Base-by-base conservation (phyloP, 2,329 filamentous ascomycete genomes). In the Stagonosporopsis rhizophila region DNA sequence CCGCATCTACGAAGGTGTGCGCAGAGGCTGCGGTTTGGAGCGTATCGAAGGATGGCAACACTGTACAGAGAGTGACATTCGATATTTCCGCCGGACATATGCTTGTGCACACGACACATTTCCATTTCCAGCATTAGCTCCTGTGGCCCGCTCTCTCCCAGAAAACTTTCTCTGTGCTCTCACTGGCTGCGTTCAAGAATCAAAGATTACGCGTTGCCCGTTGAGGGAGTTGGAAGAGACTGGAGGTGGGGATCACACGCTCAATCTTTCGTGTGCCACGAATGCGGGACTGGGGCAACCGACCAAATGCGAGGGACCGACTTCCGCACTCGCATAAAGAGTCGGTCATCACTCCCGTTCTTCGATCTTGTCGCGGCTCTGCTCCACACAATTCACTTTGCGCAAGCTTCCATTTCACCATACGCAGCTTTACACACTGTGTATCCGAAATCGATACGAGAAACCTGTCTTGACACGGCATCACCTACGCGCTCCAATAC, bases 211-310 rank as follows among this genome's bases (percentile, higher is more conserved):
- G 46, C 46, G 41, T 30, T 46, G 46, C 53, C 46, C 11, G 20
- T 51, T 46, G 37, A 44, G 27, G 53, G 37, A 56, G 42, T 51
- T 42, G 42, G 27, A 50, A 47, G 53, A 56, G 46, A 41, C 35
- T 50, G 41, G 46, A 46, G 25, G 46, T 38, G 52, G 52, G 28
- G 52, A 56, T 56, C 53, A 51, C 46, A 50, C 41, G 52, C 28
- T 51, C 53, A 51, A 22, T 22, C 28, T 39, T 38, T 17, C 6
- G 20, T 25, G 53, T 56, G 46, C 46, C 46, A 56, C 53, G 37
- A 51, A 51, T 47, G 47, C 53, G 53, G 53, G 47, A 46, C 52
- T 23, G 12, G 19, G 41, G 41, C 41, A 39, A 45, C 53, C 28
- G 51, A 46, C 53, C 47, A 46, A 40, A 46, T 32, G 47, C 46